These are phyloP conservation scores for Penicillium paxilli DNA, from an alignment of 495 filamentous ascomycete species.

Conservation along the genomic window DNA sequence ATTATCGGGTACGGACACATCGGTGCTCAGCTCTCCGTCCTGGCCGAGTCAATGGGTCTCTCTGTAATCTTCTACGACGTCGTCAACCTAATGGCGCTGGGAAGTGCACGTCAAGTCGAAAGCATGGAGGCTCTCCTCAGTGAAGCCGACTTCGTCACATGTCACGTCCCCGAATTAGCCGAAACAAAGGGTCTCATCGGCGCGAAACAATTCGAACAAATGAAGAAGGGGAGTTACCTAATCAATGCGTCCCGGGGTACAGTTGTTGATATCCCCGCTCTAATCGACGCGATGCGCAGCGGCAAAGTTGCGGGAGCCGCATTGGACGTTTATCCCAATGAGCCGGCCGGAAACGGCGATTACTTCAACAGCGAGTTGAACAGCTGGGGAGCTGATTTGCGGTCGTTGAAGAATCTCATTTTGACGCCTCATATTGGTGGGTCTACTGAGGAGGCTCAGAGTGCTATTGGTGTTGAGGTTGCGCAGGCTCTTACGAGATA, in stretches of 20 bases:
- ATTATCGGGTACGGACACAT: conserved; percentile 99
- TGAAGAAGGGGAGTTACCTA: conserved; percentile 90
- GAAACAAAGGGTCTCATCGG: conserved; percentile 93
- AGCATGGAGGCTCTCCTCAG: conserved; percentile 74
- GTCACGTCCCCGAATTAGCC: conserved; percentile 89
- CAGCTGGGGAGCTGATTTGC: conserved; percentile 81
- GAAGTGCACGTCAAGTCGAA: conserved; percentile 79
- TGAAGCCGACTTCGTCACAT: conserved; percentile 84
- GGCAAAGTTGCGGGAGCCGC: conserved; percentile 94
- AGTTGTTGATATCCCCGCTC: conserved; percentile 90
- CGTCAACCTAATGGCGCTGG: conserved; percentile 88
- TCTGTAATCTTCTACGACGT: conserved; percentile 94
- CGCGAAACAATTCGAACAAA: conserved; percentile 70
- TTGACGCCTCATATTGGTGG: conserved; percentile 96
- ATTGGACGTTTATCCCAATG: conserved; percentile 92
- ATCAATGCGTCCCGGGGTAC: conserved; percentile 95
- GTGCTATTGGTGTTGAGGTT: conserved; percentile 94
- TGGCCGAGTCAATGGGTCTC: conserved; percentile 98
- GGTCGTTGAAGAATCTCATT: conserved; percentile 86
- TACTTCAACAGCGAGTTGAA: conserved; percentile 91
- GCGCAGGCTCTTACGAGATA: conserved; percentile 82
- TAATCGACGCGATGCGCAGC: conserved; percentile 82
- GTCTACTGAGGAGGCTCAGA: conserved; percentile 96
- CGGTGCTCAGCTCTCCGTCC: conserved; percentile 91
- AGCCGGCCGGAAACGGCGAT: conserved; percentile 90